Percentiles rank a stretch among this genome's conserved stretches.
phyloP scores from a whole-genome alignment of 2,329 filamentous ascomycete genomes.

The Trichocomaceae sp. region DNA sequence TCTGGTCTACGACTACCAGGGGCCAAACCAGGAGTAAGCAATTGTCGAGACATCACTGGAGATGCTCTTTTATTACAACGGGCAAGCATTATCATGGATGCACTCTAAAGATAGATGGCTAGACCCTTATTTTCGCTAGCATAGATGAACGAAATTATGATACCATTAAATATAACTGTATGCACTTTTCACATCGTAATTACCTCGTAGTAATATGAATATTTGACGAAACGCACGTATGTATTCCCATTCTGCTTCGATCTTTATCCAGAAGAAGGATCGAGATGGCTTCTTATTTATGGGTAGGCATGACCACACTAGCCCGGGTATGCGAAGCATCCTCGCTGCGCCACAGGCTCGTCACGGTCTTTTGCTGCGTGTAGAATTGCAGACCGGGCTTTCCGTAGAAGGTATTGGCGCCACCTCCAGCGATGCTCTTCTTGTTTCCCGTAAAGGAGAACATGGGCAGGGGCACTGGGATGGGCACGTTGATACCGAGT shows the following conservation, averaged over 20 bases:
- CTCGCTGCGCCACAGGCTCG: conserved; percentile 77
- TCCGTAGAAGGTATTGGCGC: conserved; percentile 91
- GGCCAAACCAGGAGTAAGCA: background rate
- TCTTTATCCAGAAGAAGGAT: background rate
- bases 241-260: background rate
- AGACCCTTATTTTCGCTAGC: too few species aligned
- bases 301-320: conserved; percentile 72
- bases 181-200: background rate
- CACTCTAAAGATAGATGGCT: background rate
- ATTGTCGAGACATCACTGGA: too few species aligned
- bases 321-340: conserved; percentile 83
- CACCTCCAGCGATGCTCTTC: conserved; percentile 85
- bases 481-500: conserved; percentile 61
- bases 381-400: conserved; percentile 89
- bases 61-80: too few species aligned
- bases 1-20: conserved; percentile 36
- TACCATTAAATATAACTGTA: background rate
- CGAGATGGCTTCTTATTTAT: conserved; percentile 2
- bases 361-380: conserved; percentile 97
- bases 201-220: background rate
- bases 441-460: conserved; percentile 67
- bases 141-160: background rate
- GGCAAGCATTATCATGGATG: background rate
- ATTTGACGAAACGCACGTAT: background rate
- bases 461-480: conserved; percentile 57